These are phyloP conservation scores for Botrytis medusae DNA, from an alignment of 2,329 filamentous ascomycete species.

Conservation along the genomic window DNA sequence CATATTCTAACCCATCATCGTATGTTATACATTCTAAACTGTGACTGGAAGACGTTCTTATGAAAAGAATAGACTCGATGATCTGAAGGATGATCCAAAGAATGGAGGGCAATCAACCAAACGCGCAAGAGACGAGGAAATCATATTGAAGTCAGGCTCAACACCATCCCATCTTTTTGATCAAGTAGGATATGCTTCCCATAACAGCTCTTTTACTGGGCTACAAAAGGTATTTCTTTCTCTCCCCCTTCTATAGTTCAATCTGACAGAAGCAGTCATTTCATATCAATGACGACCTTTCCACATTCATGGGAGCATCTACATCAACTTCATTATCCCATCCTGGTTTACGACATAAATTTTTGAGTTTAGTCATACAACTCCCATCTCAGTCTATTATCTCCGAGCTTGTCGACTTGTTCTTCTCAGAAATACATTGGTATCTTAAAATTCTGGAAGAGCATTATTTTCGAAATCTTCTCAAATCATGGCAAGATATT, in stretches of 20 bases:
- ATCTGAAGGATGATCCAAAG: not conserved
- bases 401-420: slow-evolving; percentile 19
- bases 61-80: not conserved
- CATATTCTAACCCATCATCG: slow-evolving; percentile 56
- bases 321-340: slow-evolving; percentile 12
- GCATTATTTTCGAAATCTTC: slow-evolving; percentile 21
- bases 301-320: slow-evolving; percentile 6
- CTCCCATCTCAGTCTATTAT: slow-evolving; percentile 16
- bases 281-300: slow-evolving; percentile 39
- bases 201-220: slow-evolving; percentile 16
- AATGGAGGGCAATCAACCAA: slow-evolving; percentile 41
- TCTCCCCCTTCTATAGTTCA: slow-evolving; percentile 39
- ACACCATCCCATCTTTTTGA: slow-evolving; percentile 13
- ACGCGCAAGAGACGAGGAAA: slow-evolving; percentile 48
- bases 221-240: slow-evolving; percentile 29
- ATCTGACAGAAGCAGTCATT: slow-evolving; percentile 46
- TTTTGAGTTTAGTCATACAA: slow-evolving; percentile 11
- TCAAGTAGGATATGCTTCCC: slow-evolving; percentile 9
- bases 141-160: slow-evolving; percentile 20
- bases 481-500: slow-evolving; percentile 17
- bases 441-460: slow-evolving; percentile 19
- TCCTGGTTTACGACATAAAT: slow-evolving; percentile 18
- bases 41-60: not conserved
- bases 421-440: slow-evolving; percentile 23
- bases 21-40: slow-evolving; percentile 44